phyloP scores from a whole-genome alignment of 192 early-diverging fungal genomes.

The Coemansia guatemalensis region DNA sequence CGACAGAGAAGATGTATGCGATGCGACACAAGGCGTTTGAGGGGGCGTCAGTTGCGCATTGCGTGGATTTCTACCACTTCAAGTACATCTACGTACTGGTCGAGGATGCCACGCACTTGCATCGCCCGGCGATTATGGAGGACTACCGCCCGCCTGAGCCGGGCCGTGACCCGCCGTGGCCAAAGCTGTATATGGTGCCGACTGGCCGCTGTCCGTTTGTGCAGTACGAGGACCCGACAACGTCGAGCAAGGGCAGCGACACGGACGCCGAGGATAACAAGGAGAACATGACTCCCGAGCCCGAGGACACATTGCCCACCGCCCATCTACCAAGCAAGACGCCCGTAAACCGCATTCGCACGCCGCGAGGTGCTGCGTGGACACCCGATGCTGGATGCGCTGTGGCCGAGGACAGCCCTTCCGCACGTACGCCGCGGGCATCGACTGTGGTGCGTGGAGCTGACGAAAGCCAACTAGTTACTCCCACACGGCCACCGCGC shows the following conservation, averaged over 20 bases:
- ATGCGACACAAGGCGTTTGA: constrained; percentile 51
- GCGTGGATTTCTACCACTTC: constrained; percentile 53
- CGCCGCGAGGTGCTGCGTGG: constrained; percentile 30
- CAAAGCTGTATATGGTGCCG: constrained; percentile 57
- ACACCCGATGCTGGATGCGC: constrained; percentile 4
- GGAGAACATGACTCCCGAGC: constrained; percentile 51
- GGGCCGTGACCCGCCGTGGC: constrained; percentile 52
- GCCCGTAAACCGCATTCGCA: constrained; percentile 33
- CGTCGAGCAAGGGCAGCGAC: constrained; percentile 52
- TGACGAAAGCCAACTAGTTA: constrained; percentile 11
- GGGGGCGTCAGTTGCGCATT: constrained; percentile 34
- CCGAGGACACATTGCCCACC: constrained; percentile 36
- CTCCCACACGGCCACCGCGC: constrained; percentile 40
- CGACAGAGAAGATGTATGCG: constrained; percentile 42
- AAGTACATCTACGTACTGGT: constrained; percentile 52
- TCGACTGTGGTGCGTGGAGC: constrained; percentile 1
- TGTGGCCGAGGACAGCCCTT: neutral
- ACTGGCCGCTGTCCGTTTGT: constrained; percentile 56
- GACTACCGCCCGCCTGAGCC: constrained; percentile 48
- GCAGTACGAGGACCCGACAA: constrained; percentile 54
- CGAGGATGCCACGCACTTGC: constrained; percentile 47
- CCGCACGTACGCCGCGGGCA: neutral
- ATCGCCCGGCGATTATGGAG: constrained; percentile 50
- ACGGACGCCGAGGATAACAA: constrained; percentile 47
- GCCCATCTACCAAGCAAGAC: constrained; percentile 43